Conservation (phyloP, 1,139 yeast genomes). For the Meyerozyma carpophila region DNA sequence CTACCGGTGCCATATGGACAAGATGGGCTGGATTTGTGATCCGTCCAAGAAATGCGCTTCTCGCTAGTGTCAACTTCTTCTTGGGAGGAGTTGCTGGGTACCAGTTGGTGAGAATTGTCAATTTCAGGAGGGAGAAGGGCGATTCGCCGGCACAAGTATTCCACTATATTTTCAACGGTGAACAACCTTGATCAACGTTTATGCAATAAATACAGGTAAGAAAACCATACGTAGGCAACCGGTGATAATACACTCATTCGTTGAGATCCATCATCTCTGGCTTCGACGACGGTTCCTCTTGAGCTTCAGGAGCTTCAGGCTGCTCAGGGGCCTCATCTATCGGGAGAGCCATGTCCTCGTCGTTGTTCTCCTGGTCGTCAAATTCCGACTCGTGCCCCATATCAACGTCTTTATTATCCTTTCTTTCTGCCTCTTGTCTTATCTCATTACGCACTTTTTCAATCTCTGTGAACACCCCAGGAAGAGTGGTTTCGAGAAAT, state of each 20-base stretch:
- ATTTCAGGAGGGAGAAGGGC: conserved; percentile 52
- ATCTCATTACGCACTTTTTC: conserved; percentile 31
- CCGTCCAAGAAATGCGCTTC: conserved; percentile 76
- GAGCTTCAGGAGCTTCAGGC: too few relatives aligned
- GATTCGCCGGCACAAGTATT: conserved; percentile 49
- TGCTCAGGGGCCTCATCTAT: too few relatives aligned
- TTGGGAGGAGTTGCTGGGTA: conserved; percentile 85
- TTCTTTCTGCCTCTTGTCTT: conserved; percentile 33
- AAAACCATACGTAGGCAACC: too few relatives aligned
- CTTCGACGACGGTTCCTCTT: conserved; percentile 1
- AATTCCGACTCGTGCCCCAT: conserved; percentile 21
- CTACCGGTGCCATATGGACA: conserved; percentile 96
- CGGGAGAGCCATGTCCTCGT: conserved; percentile 6
- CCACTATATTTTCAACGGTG: conserved; percentile 52
- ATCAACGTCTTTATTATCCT: conserved; percentile 26
- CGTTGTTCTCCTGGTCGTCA: conserved; percentile 16
- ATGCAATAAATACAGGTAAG: too few relatives aligned
- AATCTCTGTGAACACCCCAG: conserved; percentile 25
- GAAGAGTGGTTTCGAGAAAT: conserved; percentile 30
- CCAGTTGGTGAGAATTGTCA: conserved; percentile 68
- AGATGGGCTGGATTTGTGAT: conserved; percentile 94
- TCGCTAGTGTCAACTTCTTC: conserved; percentile 94
- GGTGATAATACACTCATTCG: conserved; percentile 1
- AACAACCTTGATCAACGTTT: conserved; percentile 1
- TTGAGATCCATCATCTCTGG: conserved; percentile 4